Base-by-base conservation (phyloP, 2,329 filamentous ascomycete genomes). In the Epichloe glyceriae region DNA sequence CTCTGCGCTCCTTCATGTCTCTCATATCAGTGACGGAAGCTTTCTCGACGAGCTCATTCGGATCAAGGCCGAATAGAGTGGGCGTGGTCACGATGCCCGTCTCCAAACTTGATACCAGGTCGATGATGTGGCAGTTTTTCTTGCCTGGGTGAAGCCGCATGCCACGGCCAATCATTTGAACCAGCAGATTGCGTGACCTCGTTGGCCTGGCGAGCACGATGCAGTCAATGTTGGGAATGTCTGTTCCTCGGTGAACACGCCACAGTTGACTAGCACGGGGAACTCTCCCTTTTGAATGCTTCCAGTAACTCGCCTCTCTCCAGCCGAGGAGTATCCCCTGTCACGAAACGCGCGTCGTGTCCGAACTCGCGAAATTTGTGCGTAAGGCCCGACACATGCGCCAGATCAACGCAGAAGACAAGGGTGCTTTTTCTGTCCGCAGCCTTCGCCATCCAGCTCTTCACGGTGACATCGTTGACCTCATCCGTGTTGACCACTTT, bases 111-210 rank as follows among this genome's bases (percentile, higher is more conserved):
- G 90, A 85, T 0, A 97, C 93, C 81, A 98, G 89, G 66, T 98
- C 93, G 60, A 98, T 94, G 53, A 98, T 75, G 64, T 97, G 93
- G 58, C 93, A 98, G 61, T 97, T 80, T 39, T 82, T 71, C 67
- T 98, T 98, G 12, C 79, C 85, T 1, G 82, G 73, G 63, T 88
- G 78, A 39, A 96, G 70, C 41, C 93, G 81, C 80, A 98, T 86
- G 4, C 93, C 93, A 59, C 93, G 79, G 0, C 93, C 93, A 54
- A 98, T 95, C 93, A 98, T 98, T 67, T 98, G 93, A 1, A 97
- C 82, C 1, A 98, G 78, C 2, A 98, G 72, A 59, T 96, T 97
- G n/a, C 86, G 82, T 15, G 93, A 97, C 58, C 84, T 83, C 1
- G 93, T 98, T 0, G 93, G 93, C 22, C 93, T 75, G 3, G 86